Conservation (phyloP, 1,284 basidiomycete species). For the Sphagnurus paluster region DNA sequence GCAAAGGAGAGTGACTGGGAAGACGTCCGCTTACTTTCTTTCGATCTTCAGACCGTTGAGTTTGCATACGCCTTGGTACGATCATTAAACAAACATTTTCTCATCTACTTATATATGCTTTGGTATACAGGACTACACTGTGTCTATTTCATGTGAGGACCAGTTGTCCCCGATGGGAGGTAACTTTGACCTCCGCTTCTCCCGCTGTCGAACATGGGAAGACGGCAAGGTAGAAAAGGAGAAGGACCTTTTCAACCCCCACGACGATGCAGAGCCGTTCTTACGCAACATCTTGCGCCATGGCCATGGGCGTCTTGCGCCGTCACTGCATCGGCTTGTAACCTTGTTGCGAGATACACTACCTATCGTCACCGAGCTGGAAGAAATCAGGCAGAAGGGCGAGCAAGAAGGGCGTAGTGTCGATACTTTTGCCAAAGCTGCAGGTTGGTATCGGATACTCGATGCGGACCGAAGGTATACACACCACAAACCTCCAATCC, state of each 20-base stretch:
- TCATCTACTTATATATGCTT: neutral
- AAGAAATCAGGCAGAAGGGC: conserved; percentile 51
- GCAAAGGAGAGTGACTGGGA: conserved; percentile 67
- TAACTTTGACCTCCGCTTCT: conserved; percentile 72
- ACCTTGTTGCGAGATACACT: conserved; percentile 70
- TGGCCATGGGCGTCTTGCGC: conserved; percentile 62
- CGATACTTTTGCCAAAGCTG: conserved; percentile 72
- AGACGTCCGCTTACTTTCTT: conserved; percentile 78
- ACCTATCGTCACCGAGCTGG: conserved; percentile 70
- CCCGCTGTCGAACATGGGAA: conserved; percentile 39
- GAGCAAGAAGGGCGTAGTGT: conserved; percentile 42
- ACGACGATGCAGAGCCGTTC: conserved; percentile 72
- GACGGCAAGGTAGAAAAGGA: conserved; percentile 10
- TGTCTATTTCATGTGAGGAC: conserved; percentile 73
- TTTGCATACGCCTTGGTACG: conserved; percentile 64
- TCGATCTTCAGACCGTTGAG: conserved; percentile 88
- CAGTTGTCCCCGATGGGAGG: conserved; percentile 64
- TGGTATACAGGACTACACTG: conserved; percentile 59
- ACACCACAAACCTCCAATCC: conserved; percentile 1
- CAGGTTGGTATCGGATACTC: conserved; percentile 78
- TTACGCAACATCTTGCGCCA: conserved; percentile 63
- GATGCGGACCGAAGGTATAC: conserved; percentile 65
- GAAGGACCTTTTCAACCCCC: conserved; percentile 57
- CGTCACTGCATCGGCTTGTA: conserved; percentile 64
- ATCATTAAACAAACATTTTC: neutral